These are phyloP conservation scores for Suillus clintonianus DNA, from an alignment of 768 basidiomycete species.

Conservation along the genomic window DNA sequence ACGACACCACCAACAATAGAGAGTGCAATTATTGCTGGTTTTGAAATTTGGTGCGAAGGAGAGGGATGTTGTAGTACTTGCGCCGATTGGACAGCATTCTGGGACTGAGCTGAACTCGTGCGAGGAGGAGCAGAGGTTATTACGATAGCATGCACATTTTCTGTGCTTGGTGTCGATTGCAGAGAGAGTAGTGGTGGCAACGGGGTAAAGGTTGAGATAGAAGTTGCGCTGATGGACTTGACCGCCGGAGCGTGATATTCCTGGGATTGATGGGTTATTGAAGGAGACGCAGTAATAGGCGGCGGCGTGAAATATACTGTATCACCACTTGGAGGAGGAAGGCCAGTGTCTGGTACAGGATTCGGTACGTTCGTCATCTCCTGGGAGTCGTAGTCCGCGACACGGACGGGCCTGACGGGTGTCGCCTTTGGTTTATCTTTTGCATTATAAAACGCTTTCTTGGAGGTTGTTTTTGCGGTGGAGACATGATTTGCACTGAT, in stretches of 20 bases:
- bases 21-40: conserved; percentile 52
- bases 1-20: conserved; percentile 53
- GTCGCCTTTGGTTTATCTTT: conserved; percentile 3
- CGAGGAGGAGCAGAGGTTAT: conserved; percentile 13
- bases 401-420: background rate
- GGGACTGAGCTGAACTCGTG: conserved; percentile 7
- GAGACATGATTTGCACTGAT: background rate
- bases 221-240: background rate
- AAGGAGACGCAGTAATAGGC: conserved; percentile 27
- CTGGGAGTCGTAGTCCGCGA: conserved; percentile 25
- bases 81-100: conserved; percentile 1
- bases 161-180: background rate
- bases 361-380: conserved; percentile 31
- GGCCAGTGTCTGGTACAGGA: conserved; percentile 33
- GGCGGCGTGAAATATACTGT: conserved; percentile 8
- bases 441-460: background rate
- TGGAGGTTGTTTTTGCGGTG: background rate
- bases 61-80: conserved; percentile 9
- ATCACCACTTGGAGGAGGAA: conserved; percentile 24
- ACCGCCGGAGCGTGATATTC: conserved; percentile 13
- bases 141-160: background rate
- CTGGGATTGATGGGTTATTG: conserved; percentile 10
- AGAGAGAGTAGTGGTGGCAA: conserved; percentile 22
- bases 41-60: conserved; percentile 43
- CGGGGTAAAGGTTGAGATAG: conserved; percentile 25